A percentile compares a stretch with the other conserved stretches of the same genome.
These are phyloP conservation scores for Gryganskiella cystojenkinii DNA, from an alignment of 192 early-diverging fungal species.

Conservation along the genomic window DNA sequence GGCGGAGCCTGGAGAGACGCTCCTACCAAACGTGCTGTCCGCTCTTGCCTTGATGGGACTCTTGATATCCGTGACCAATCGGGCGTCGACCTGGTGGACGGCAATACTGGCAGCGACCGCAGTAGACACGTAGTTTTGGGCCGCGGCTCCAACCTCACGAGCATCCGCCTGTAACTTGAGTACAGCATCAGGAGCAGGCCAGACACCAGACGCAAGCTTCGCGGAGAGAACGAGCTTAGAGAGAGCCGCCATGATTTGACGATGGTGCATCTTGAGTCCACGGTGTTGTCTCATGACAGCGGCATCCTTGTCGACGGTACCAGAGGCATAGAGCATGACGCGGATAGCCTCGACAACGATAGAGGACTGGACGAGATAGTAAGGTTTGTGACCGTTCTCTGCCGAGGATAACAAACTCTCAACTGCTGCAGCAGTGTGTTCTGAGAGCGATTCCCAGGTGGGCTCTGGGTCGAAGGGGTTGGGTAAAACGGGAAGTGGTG, in stretches of 20 bases:
- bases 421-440: constrained; percentile 57
- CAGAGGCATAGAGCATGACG: constrained; percentile 84
- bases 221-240: constrained; percentile 87
- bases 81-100: constrained; percentile 47
- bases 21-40: constrained; percentile 1
- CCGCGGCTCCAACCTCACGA: constrained; percentile 76
- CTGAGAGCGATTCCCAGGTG: constrained; percentile 62
- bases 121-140: constrained; percentile 70
- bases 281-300: constrained; percentile 71
- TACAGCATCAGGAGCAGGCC: constrained; percentile 87
- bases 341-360: constrained; percentile 81
- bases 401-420: constrained; percentile 60
- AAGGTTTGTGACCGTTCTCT: constrained; percentile 65
- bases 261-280: constrained; percentile 75
- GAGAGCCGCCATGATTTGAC: constrained; percentile 79
- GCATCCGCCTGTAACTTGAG: constrained; percentile 76
- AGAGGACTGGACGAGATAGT: constrained; percentile 66
- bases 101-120: constrained; percentile 40
- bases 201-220: constrained; percentile 84
- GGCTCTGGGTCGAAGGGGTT: constrained; percentile 38
- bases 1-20: constrained; percentile 30
- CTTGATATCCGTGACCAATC: constrained; percentile 41
- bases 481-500: constrained; percentile 37
- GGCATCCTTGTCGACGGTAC: constrained; percentile 74
- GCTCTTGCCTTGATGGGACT: constrained; percentile 21